Evolutionary conservation across 2,329 filamentous ascomycete genomes (phyloP).

Genomic region (Monilinia laxa): DNA sequence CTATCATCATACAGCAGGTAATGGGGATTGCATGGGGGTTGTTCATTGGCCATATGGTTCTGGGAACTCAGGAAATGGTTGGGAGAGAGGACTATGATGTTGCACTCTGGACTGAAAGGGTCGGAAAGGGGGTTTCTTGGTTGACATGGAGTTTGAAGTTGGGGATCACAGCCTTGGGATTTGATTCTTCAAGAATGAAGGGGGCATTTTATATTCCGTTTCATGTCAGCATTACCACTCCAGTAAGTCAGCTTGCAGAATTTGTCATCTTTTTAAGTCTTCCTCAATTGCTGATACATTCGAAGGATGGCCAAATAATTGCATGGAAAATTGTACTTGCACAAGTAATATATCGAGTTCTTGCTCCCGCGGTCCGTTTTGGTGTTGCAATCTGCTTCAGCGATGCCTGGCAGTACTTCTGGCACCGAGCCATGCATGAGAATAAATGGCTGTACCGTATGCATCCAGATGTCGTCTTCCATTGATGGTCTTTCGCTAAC

Average conservation of each 20-base stretch:
- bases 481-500: neutral
- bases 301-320: constrained; percentile 7
- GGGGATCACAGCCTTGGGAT: neutral
- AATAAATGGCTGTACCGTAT: constrained; percentile 56
- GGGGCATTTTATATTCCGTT: constrained; percentile 4
- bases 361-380: constrained; percentile 75
- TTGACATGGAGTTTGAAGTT: neutral
- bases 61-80: constrained; percentile 18
- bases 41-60: neutral
- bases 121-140: neutral
- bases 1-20: constrained; percentile 1
- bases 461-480: neutral
- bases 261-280: neutral
- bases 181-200: constrained; percentile 7
- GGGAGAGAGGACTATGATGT: constrained; percentile 9
- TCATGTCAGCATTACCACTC: neutral
- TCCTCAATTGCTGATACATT: neutral
- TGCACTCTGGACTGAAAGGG: constrained; percentile 1
- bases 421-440: constrained; percentile 90
- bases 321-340: neutral
- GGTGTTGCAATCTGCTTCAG: constrained; percentile 68
- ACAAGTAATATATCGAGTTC: constrained; percentile 53
- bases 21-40: constrained; percentile 8
- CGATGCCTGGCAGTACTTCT: constrained; percentile 95
- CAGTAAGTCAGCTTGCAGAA: neutral